Evolutionary conservation across 768 basidiomycete species (phyloP), one percentile per base, ranked within the genome.

Genomic region (Agrocybe praecox): DNA sequence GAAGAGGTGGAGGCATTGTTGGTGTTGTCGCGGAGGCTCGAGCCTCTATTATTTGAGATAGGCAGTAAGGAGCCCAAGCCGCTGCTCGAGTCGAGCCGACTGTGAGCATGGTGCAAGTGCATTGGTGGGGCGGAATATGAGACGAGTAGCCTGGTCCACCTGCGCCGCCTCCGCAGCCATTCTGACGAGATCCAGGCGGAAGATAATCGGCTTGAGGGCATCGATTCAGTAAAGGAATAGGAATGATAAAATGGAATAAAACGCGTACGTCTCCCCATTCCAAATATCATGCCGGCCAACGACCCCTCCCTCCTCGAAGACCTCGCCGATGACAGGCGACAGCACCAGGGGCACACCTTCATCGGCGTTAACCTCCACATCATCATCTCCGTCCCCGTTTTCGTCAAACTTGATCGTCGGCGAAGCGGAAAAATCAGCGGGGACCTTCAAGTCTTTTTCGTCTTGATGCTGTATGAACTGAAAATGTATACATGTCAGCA

Each of bases 361-460:
- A 4, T 67, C 69, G n/a, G 69, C 69, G 9, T 69, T 70, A 9
- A 66, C 71, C 34, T 64, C 71, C 1, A 65, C 72, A 8, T 64
- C 71, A 8, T 65, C 68, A 47, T 65, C 64, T 2, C 53, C 65
- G 10, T 72, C 72, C 0, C 50, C 72, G 17, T 63, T 53, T 21
- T 69, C 72, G 22, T 71, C 70, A 24, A 67, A 61, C 61, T 69
- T 69, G 1, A 55, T 54, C n/a, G 52, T 63, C 26, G 53, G 59
- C 1, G 56, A 56, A 21, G 57, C 60, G 8, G 68, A 69, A 61
- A 75, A 76, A 58, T 77, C 74, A 17, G 53, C 56, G 0, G 76
- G 74, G 4, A 69, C 72, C 49, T 69, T 69, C 15, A 69, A 62
- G 56, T 77, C 76, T 48, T 66, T 67, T 44, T 77, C 76, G 44